Conservation (phyloP, 495 filamentous ascomycete species). For the Penicillium malachiteum region DNA sequence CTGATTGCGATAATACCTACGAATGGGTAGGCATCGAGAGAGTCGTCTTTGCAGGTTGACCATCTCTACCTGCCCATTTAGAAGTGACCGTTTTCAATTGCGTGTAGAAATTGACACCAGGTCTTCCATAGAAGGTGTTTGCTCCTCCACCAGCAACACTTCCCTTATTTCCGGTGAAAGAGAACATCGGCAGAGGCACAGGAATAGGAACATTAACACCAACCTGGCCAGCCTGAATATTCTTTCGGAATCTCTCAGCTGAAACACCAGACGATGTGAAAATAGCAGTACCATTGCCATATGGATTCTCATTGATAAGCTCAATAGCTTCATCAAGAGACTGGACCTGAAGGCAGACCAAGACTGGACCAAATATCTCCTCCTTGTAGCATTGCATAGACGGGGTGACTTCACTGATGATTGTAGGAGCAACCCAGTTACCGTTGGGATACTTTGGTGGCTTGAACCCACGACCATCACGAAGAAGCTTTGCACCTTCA, state of each 20-base stretch:
- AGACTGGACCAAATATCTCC: slow-evolving; percentile 27
- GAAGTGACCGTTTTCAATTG: slow-evolving; percentile 89
- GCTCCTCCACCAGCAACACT: slow-evolving; percentile 85
- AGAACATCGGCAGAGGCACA: slow-evolving; percentile 89
- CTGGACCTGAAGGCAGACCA: slow-evolving; percentile 55
- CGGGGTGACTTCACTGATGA: slow-evolving; percentile 16
- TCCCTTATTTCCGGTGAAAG: slow-evolving; percentile 94
- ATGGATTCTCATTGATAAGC: slow-evolving; percentile 62
- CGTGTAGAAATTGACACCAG: slow-evolving; percentile 87
- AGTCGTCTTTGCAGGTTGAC: background rate
- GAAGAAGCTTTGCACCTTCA: slow-evolving; percentile 80
- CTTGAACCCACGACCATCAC: slow-evolving; percentile 72
- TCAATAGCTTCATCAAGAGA: slow-evolving; percentile 72
- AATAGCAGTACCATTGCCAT: slow-evolving; percentile 65
- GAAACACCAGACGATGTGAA: slow-evolving; percentile 60
- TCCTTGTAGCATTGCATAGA: slow-evolving; percentile 22
- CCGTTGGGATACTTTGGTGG: slow-evolving; percentile 31
- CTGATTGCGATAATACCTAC: too few relatives aligned
- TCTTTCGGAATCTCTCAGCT: slow-evolving; percentile 58
- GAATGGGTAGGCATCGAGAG: slow-evolving; percentile 11
- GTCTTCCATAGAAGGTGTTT: slow-evolving; percentile 88
- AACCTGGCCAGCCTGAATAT: slow-evolving; percentile 54
- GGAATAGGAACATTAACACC: slow-evolving; percentile 67
- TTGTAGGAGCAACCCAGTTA: slow-evolving; percentile 22
- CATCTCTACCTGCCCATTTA: slow-evolving; percentile 11